Evolutionary conservation across 2,329 filamentous ascomycete genomes (phyloP).

Genomic region (Dactylonectria macrodidyma): DNA sequence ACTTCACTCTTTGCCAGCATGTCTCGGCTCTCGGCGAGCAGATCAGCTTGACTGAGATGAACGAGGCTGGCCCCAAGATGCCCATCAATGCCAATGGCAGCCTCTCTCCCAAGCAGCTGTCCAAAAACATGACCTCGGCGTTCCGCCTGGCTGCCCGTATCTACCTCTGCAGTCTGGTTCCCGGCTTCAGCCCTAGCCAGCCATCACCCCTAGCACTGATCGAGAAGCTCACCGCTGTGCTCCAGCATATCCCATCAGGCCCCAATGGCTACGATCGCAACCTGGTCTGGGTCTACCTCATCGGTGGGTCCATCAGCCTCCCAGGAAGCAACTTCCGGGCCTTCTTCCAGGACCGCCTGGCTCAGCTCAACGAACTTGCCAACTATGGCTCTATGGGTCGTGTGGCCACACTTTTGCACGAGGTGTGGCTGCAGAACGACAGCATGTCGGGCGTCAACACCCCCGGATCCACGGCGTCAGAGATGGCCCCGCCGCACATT

Average conservation of each 20-base stretch:
- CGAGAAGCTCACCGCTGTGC: constrained; percentile 80
- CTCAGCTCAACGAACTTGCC: constrained; percentile 82
- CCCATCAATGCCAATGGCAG: constrained; percentile 79
- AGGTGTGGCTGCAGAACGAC: constrained; percentile 88
- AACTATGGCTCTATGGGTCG: constrained; percentile 89
- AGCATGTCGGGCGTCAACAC: constrained; percentile 58
- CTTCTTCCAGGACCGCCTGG: constrained; percentile 83
- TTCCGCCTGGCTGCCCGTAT: constrained; percentile 95
- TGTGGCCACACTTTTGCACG: constrained; percentile 82
- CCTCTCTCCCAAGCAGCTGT: constrained; percentile 86
- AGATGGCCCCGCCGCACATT: constrained; percentile 73
- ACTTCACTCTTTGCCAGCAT: constrained; percentile 89
- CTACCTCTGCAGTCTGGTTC: constrained; percentile 96
- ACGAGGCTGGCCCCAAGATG: constrained; percentile 70
- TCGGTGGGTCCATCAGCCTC: constrained; percentile 85
- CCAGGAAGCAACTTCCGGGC: constrained; percentile 81
- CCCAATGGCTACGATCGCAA: constrained; percentile 89
- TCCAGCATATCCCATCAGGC: constrained; percentile 87
- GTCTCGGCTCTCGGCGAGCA: constrained; percentile 90
- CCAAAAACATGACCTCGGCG: constrained; percentile 88
- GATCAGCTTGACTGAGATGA: constrained; percentile 84
- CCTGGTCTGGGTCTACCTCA: constrained; percentile 92
- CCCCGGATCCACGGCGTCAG: constrained; percentile 54
- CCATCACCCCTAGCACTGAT: constrained; percentile 83
- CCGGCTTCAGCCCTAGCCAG: constrained; percentile 85